Base-by-base conservation (phyloP, 108 stramenopile genomes). In the Hondaea fermentalgiana region DNA sequence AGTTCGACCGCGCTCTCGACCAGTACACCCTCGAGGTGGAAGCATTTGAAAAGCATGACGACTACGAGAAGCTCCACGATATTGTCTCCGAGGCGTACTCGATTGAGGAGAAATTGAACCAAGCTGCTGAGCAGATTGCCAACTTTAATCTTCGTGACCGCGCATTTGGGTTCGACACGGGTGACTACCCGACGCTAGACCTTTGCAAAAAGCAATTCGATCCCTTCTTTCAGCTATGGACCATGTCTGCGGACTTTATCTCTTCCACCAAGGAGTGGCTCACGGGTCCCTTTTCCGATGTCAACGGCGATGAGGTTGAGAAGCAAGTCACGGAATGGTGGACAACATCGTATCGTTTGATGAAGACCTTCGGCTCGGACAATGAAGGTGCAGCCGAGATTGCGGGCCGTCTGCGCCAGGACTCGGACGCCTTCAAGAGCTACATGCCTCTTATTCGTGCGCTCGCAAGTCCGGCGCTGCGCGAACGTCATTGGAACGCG, bases 111-210 rank as follows among this genome's bases (percentile, higher is more conserved):
- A 72, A 90, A 12, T 87, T 94, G 25, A 72, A 88, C 5, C 91
- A 93, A 0, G 94, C 94, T 69, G 90, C 90, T 44, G 89, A 72
- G 16, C 89, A 91, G 72, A 93, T 91, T 19, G 91, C 92, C 59
- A 93, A 94, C 72, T 94, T 94, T 88, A 94, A 94, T 64, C 60
- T 88, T 35, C 87, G 94, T 21, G 93, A 94, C 90, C 87, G 93
- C 88, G 91, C 93, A 3, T 94, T 94, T 45, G 94, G 94, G 21
- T 93, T 94, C 23, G 91, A 92, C 5, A 92, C 92, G n/a, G 94
- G 93, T 5, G 93, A 94, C 35, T 94, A 93, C 83, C 57, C 83
- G 43, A 57, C 69, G 45, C 90, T 94, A 5, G 89, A 89, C 35
- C 72, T 58, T 29, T 88, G 88, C 29, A 89, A 93, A 87, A 88